These are phyloP conservation scores for Yarrowia sp. DNA, from an alignment of 805 yeast genomes.

Conservation along the genomic window DNA sequence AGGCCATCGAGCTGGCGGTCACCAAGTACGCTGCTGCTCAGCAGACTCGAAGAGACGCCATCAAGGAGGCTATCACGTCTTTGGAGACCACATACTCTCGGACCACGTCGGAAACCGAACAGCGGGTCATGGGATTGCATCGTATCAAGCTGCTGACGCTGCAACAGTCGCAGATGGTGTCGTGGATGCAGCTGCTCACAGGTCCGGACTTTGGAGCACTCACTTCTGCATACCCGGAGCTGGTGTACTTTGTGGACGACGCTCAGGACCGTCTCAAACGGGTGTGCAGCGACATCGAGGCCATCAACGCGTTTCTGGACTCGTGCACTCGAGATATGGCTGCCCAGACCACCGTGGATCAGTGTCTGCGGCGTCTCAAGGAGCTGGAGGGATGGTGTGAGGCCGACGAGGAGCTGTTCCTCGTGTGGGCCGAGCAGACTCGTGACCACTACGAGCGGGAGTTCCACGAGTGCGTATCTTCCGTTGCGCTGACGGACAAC, in stretches of 20 bases:
- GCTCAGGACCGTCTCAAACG: not conserved
- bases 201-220: constrained; percentile 7
- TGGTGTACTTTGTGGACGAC: not conserved
- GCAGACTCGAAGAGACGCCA: constrained; percentile 19
- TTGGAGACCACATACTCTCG: constrained; percentile 21
- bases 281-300: not conserved
- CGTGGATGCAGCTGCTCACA: not conserved
- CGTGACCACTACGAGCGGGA: constrained; percentile 2
- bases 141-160: not conserved
- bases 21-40: constrained; percentile 25
- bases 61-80: constrained; percentile 28
- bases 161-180: not conserved
- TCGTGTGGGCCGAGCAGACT: constrained; percentile 8
- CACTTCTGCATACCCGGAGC: not conserved
- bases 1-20: constrained; percentile 26
- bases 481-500: not conserved
- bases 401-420: constrained; percentile 8
- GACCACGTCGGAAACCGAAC: constrained; percentile 22
- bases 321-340: constrained; percentile 12
- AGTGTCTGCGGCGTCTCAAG: constrained; percentile 3
- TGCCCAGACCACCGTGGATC: constrained; percentile 1
- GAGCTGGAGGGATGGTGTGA: constrained; percentile 20
- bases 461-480: not conserved
- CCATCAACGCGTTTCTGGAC: not conserved
- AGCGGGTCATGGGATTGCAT: constrained; percentile 7